Evolutionary conservation across 306 rosid genomes (phyloP).

Genomic region (Pyrus bretschneideri): DNA sequence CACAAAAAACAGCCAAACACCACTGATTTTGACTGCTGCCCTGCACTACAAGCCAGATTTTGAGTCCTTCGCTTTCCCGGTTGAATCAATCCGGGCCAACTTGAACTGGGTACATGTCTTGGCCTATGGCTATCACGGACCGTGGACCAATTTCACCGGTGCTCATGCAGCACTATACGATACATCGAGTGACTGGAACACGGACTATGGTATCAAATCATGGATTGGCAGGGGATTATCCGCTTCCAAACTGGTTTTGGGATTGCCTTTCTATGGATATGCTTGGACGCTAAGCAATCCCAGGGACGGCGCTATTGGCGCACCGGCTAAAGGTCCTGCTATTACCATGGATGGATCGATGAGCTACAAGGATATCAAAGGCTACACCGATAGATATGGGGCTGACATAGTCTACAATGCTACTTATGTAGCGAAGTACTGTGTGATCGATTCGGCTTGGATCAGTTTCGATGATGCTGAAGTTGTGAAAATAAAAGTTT

Average conservation of each 20-base stretch:
- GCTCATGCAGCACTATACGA: conserved; percentile 44
- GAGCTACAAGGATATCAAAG: conserved; percentile 14
- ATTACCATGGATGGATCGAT: not conserved
- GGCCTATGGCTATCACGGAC: conserved; percentile 24
- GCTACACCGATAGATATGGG: not conserved
- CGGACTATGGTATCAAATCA: conserved; percentile 37
- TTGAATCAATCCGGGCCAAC: conserved; percentile 31
- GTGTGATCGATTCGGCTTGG: conserved; percentile 25
- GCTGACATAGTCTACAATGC: conserved; percentile 13
- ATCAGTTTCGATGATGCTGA: conserved; percentile 29
- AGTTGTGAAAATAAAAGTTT: too few relatives aligned
- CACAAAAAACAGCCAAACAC: conserved; percentile 12
- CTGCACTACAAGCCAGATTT: conserved; percentile 19
- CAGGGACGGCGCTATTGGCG: conserved; percentile 10
- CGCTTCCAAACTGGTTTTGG: too few relatives aligned
- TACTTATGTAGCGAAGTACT: conserved; percentile 28
- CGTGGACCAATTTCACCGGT: conserved; percentile 16
- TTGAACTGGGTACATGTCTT: conserved; percentile 34
- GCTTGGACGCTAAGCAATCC: too few relatives aligned
- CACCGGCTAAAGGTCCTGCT: conserved; percentile 34
- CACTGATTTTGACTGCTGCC: conserved; percentile 34
- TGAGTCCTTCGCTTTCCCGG: conserved; percentile 21
- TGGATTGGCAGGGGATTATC: conserved; percentile 20
- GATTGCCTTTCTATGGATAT: too few relatives aligned
- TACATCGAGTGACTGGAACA: conserved; percentile 18